Percentiles rank a stretch among this genome's conserved stretches.
phyloP scores from a whole-genome alignment of 2,329 filamentous ascomycete species.

The Nemania diffusa region DNA sequence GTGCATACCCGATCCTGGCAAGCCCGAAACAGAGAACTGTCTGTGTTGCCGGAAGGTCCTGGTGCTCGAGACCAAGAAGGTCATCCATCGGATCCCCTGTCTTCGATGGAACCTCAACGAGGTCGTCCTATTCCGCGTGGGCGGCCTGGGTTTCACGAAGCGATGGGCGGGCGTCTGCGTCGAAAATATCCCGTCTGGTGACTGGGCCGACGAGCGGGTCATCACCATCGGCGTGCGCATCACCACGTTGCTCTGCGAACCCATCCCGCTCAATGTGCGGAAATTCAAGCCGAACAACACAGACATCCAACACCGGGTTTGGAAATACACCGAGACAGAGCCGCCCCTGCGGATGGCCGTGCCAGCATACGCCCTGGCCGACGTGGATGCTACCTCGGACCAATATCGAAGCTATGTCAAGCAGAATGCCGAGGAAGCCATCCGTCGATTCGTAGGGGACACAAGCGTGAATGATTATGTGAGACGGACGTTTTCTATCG shows the following conservation, averaged over 20 bases:
- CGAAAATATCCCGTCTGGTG: constrained; percentile 51
- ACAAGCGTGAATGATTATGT: constrained; percentile 42
- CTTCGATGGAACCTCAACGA: constrained; percentile 57
- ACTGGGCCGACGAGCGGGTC: constrained; percentile 46
- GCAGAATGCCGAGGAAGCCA: constrained; percentile 44
- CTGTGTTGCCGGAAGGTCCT: constrained; percentile 53
- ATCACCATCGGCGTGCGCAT: constrained; percentile 54
- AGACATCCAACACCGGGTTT: constrained; percentile 55
- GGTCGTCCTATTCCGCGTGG: constrained; percentile 54
- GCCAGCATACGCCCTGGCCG: constrained; percentile 54
- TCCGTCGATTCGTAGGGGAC: constrained; percentile 45
- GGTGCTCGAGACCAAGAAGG: constrained; percentile 55
- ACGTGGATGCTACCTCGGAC: constrained; percentile 50
- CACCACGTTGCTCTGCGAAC: constrained; percentile 49
- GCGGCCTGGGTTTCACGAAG: constrained; percentile 57
- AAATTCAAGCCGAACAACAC: constrained; percentile 52
- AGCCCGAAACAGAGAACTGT: constrained; percentile 51
- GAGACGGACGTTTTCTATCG: constrained; percentile 46
- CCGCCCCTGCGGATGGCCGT: constrained; percentile 46
- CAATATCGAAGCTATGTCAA: constrained; percentile 53
- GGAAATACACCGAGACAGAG: constrained; percentile 48
- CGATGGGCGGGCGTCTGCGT: constrained; percentile 56
- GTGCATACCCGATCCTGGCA: constrained; percentile 52
- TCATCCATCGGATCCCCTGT: constrained; percentile 59
- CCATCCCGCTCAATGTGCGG: constrained; percentile 55